Percentiles rank a stretch among this genome's conserved stretches.
Evolutionary conservation across 441 rosid species (phyloP).

Genomic region (Iberis amara): DNA sequence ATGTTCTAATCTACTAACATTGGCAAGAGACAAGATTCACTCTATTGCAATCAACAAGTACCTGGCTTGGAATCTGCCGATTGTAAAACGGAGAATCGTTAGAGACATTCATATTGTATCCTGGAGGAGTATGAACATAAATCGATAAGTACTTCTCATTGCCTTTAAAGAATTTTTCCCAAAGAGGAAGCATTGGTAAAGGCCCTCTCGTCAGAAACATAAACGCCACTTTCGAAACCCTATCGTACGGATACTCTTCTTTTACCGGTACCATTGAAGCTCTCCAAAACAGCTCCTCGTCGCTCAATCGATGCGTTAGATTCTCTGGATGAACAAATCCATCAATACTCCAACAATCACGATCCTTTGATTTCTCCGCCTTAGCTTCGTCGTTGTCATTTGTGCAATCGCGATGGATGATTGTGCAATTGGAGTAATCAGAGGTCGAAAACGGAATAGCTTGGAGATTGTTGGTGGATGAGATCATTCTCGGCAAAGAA

Average conservation of each 20-base stretch:
- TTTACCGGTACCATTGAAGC: constrained; percentile 72
- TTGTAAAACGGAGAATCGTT: constrained; percentile 54
- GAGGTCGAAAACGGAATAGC: constrained; percentile 1
- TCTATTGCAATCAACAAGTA: constrained; percentile 22
- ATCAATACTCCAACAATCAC: constrained; percentile 43
- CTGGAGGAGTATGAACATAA: constrained; percentile 64
- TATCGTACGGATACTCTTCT: constrained; percentile 50
- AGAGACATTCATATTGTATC: constrained; percentile 50
- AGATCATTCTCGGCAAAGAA: constrained; percentile 40
- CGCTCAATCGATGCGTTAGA: constrained; percentile 52
- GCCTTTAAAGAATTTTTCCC: constrained; percentile 87
- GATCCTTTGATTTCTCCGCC: constrained; percentile 23
- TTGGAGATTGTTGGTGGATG: constrained; percentile 29
- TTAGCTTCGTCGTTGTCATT: constrained; percentile 22
- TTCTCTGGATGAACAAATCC: constrained; percentile 44
- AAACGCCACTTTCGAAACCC: constrained; percentile 77
- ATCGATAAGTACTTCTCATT: constrained; percentile 51
- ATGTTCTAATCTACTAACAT: background rate
- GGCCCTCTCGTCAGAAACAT: constrained; percentile 91
- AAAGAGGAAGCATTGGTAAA: constrained; percentile 69
- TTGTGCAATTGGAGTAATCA: constrained; percentile 37
- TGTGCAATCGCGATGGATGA: constrained; percentile 32
- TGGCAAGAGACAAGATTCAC: constrained; percentile 3
- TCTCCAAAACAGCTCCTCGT: constrained; percentile 75
- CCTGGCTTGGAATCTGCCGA: constrained; percentile 83